Base-by-base conservation (phyloP, 805 yeast species). In the Scheffersomyces coipomensis region DNA sequence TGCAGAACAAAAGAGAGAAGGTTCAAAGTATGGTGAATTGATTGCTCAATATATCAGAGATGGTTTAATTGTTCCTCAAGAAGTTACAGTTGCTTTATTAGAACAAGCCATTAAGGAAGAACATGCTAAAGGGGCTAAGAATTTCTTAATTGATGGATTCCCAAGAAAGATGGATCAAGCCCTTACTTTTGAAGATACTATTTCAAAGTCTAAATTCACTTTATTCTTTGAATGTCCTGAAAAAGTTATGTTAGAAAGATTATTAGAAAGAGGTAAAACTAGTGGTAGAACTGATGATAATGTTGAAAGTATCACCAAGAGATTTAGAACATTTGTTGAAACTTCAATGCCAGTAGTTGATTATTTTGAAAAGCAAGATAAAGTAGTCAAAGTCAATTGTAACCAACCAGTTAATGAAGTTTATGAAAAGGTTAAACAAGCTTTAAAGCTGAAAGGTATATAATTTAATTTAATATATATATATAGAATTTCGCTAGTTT, bases 81-180 rank as follows among this genome's bases (percentile, higher is more conserved):
- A 80, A 53, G 83, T 91, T 39, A 93, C 99, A 2, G 75, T 91
- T 51, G 91, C 88, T 1, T 68, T 91, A 41, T 74, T 91, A 55
- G 78, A 83, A 53, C 82, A 85, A 46, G 95, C 97, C 8, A 89
- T 91, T 66, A 53, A 66, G 29, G 83, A 75, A 24, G 66, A 75
- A 35, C 59, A 62, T 47, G 33, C 42, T 16, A 57, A 70, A n/a
- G 83, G 85, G 12, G 71, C 65, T 18, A 73, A 72, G 38, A 79
- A 79, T 50, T 91, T 90, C 61, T 69, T 91, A 53, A 81, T 91
- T 38, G 99, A 91, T 61, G 99, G 99, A 0, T 91, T 93, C 76
- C 99, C 99, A 35, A 79, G 98, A 60, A 88, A 90, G 61, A 91
- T 93, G 97, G 98, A 93, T 65, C 99, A 91, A 70, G 98, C 98